Conservation (phyloP, 2,329 filamentous ascomycete species). For the Monosporascus sp. region DNA sequence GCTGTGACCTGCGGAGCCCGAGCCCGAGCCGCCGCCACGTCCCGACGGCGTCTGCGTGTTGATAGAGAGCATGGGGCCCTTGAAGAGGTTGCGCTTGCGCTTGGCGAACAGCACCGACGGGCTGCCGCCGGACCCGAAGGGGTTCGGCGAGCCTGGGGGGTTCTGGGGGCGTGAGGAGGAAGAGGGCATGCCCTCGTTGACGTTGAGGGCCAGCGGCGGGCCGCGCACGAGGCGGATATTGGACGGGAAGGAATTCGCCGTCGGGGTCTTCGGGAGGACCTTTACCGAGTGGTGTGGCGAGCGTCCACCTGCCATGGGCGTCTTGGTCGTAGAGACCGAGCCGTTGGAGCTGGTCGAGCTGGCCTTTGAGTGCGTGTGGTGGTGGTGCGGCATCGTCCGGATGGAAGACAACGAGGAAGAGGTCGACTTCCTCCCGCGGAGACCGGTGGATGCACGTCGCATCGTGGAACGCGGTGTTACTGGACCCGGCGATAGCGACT, state of each 20-base stretch:
- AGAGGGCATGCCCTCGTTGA: conserved; percentile 54
- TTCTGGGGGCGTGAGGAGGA: conserved; percentile 26
- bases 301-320: conserved; percentile 56
- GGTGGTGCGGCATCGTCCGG: conserved; percentile 77
- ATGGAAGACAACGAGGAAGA: conserved; percentile 93
- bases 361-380: conserved; percentile 86
- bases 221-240: conserved; percentile 79
- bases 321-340: conserved; percentile 64
- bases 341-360: conserved; percentile 85
- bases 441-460: conserved; percentile 73
- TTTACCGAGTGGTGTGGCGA: conserved; percentile 90
- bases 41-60: conserved; percentile 26
- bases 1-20: conserved; percentile 33
- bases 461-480: conserved; percentile 84
- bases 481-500: conserved; percentile 80
- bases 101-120: conserved; percentile 68
- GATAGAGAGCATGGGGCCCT: conserved; percentile 66
- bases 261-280: conserved; percentile 88
- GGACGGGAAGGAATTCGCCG: conserved; percentile 67
- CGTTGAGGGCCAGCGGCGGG: conserved; percentile 45
- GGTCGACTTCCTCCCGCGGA: conserved; percentile 90
- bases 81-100: conserved; percentile 75
- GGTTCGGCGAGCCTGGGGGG: conserved; percentile 51
- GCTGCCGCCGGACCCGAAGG: conserved; percentile 48
- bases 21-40: conserved; percentile 23